Base-by-base conservation (phyloP, 2,329 filamentous ascomycete species). In the Pseudonectria foliicola region DNA sequence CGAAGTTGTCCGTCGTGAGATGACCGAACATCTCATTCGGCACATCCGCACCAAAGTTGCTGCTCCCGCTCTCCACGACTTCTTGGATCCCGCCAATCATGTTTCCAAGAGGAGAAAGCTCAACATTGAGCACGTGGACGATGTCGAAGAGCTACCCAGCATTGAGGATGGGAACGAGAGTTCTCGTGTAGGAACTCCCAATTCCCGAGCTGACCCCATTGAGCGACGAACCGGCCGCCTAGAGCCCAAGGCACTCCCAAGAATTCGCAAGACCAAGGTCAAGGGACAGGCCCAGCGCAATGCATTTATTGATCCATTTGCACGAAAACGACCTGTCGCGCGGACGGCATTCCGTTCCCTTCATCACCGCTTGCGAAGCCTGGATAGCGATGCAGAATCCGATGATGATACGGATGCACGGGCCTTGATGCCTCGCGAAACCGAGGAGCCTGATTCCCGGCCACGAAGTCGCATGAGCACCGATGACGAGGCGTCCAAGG, bases 41-140 rank as follows among this genome's bases (percentile, higher is more conserved):
- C 88, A 95, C 56, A 85, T 96, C 53, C 88, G 89, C 49, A 84
- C 82, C 29, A 84, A 90, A 50, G 80, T 96, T 31, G 89, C 85
- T 7, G 85, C 82, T 6, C 87, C 88, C 3, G 74, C 80, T 28
- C 70, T 98, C 25, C 83, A 85, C 47, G 77, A 87, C 27, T 88
- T 82, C 52, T 74, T 98, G 38, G 82, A 95, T 45, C 89, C 92
- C 4, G 74, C 74, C 35, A 84, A 87, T 38, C 88, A 95, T 59
- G 68, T 70, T 3, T 74, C 79, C n/a, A 93, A 86, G 60, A 75
- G 90, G 39, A 76, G 83, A 42, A 85, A 80, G 56, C 67, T 94
- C 13, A 86, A 89, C 34, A 78, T 95, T 36, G 68, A 80, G 27
- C 83, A 85, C 46, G 76, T 80, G 1, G 72, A 77, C 50, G 76